Evolutionary conservation across 495 filamentous ascomycete species (phyloP).

Genomic region (Parachaetomium inaequale): DNA sequence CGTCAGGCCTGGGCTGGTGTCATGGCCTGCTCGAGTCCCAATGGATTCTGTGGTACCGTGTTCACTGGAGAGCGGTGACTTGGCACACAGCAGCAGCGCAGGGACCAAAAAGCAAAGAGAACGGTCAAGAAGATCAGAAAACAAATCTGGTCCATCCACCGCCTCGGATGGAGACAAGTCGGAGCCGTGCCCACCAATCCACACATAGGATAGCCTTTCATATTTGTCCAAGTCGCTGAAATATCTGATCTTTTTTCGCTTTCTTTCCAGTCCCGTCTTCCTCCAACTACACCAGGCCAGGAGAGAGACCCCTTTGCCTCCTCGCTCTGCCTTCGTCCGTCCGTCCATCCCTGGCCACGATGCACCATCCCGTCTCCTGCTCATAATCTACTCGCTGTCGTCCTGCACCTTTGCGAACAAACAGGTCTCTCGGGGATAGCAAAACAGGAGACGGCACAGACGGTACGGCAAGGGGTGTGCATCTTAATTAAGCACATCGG

Average conservation of each 20-base stretch:
- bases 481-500: conserved; percentile 23
- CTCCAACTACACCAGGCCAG: not conserved
- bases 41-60: conserved; percentile 27
- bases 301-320: conserved; percentile 2
- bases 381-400: conserved; percentile 39
- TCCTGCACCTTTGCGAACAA: conserved; percentile 44
- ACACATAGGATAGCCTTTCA: not conserved
- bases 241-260: not conserved
- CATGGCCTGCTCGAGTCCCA: conserved; percentile 25
- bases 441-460: conserved; percentile 17
- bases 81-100: conserved; percentile 23
- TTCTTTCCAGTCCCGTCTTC: not conserved
- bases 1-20: conserved; percentile 14
- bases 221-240: not conserved
- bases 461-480: conserved; percentile 10
- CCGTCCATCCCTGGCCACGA: conserved; percentile 30
- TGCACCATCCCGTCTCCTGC: conserved; percentile 43
- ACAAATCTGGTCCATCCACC: conserved; percentile 20
- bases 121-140: conserved; percentile 17
- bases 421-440: conserved; percentile 27
- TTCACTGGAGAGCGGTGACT: conserved; percentile 21
- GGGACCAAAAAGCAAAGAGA: conserved; percentile 17
- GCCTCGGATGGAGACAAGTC: conserved; percentile 8
- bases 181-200: conserved; percentile 8
- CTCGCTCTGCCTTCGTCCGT: conserved; percentile 1